These are phyloP conservation scores for Ceriops decandra DNA, from an alignment of 345 rosid genomes.

Conservation along the genomic window DNA sequence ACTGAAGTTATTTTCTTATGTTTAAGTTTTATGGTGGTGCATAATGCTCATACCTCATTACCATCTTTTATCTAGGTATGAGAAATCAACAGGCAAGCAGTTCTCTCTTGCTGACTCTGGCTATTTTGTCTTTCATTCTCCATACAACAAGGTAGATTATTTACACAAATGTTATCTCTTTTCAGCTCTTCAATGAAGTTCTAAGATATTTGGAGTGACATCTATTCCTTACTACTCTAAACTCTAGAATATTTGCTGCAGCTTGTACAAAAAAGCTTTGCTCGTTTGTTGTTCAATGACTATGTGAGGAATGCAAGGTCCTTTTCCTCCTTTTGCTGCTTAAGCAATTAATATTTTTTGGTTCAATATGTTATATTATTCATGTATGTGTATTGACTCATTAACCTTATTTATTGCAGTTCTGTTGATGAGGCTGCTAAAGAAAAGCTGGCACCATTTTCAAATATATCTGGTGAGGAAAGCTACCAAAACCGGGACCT, in stretches of 20 bases:
- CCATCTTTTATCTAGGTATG: constrained; percentile 49
- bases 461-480: constrained; percentile 67
- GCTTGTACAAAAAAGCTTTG: constrained; percentile 99
- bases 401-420: constrained; percentile 38
- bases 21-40: constrained; percentile 7
- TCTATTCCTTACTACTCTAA: constrained; percentile 1
- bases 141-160: constrained; percentile 83
- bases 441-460: constrained; percentile 79
- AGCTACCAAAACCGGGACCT: constrained; percentile 97
- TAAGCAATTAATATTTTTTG: not conserved
- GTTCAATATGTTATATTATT: constrained; percentile 1
- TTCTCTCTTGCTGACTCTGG: constrained; percentile 78
- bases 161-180: not conserved
- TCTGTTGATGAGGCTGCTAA: constrained; percentile 70
- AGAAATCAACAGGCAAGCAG: constrained; percentile 76
- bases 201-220: not conserved
- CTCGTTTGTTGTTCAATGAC: constrained; percentile 84
- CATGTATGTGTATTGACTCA: not conserved
- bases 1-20: not conserved
- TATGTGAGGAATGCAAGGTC: constrained; percentile 81
- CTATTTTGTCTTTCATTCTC: constrained; percentile 90
- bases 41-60: constrained; percentile 8
- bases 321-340: constrained; percentile 13
- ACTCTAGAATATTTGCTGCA: constrained; percentile 35
- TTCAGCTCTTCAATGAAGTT: not conserved